These are phyloP conservation scores for Hericium coralloides DNA, from an alignment of 768 basidiomycete species.

Conservation along the genomic window DNA sequence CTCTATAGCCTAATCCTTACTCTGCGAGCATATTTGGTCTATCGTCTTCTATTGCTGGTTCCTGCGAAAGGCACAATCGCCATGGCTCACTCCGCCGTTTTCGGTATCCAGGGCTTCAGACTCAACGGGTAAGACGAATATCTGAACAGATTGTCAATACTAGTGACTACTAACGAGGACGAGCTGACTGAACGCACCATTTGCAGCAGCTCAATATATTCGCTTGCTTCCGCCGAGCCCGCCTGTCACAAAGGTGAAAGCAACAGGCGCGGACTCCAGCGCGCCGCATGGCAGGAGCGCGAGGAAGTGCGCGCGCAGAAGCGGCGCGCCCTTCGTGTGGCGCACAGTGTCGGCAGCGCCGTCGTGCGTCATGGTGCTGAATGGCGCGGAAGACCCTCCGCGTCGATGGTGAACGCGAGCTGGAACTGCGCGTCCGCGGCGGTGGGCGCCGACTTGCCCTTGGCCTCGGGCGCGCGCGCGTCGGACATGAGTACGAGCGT, in stretches of 20 bases:
- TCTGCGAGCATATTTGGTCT: too few species aligned
- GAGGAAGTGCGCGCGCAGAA: constrained; percentile 41
- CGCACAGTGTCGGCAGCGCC: neutral
- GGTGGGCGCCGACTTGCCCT: too few species aligned
- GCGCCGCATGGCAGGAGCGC: constrained; percentile 27
- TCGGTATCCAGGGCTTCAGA: constrained; percentile 88
- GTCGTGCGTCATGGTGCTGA: too few species aligned
- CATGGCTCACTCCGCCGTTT: constrained; percentile 91
- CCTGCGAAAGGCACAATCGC: constrained; percentile 76
- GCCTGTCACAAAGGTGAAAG: neutral
- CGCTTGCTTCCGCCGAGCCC: too few species aligned
- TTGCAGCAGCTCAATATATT: constrained; percentile 94
- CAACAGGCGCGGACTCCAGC: constrained; percentile 28
- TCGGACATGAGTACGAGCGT: too few species aligned
- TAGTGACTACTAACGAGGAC: too few species aligned
- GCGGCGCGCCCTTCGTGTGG: constrained; percentile 44
- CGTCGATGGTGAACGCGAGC: too few species aligned
- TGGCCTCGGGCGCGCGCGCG: too few species aligned
- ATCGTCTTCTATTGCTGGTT: too few species aligned
- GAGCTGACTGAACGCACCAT: constrained; percentile 43
- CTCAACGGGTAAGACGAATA: constrained; percentile 85
- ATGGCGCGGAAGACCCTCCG: too few species aligned
- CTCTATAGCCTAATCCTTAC: too few species aligned
- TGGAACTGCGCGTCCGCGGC: too few species aligned
- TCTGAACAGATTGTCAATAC: constrained; percentile 35